Percentiles rank a stretch among this genome's conserved stretches.
These are phyloP conservation scores for Stylosanthes scabra DNA, from an alignment of 331 rosid species.

Conservation along the genomic window DNA sequence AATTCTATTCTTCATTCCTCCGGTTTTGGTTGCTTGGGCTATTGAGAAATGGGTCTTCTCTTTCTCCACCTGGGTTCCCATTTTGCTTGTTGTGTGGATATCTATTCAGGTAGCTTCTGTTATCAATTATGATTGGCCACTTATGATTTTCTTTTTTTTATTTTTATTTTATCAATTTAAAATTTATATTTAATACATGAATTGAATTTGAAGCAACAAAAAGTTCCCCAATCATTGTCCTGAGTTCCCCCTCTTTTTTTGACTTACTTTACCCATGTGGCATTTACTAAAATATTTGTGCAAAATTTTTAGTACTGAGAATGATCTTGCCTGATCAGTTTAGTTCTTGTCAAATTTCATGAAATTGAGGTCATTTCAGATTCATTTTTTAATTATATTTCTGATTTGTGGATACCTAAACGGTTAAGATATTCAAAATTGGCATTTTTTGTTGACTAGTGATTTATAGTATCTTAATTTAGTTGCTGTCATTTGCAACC, in stretches of 20 bases:
- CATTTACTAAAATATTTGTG: neutral
- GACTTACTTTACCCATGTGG: neutral
- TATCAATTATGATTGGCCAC: neutral
- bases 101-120: constrained; percentile 65
- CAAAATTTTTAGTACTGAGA: neutral
- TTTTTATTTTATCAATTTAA: neutral
- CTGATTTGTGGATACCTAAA: neutral
- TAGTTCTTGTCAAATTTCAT: neutral
- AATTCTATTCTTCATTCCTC: constrained; percentile 66
- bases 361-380: constrained; percentile 21
- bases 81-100: constrained; percentile 81
- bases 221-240: neutral
- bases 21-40: constrained; percentile 74
- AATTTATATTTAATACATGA: neutral
- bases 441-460: neutral
- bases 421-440: neutral
- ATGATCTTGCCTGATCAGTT: constrained; percentile 12
- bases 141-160: neutral
- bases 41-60: constrained; percentile 92
- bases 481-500: neutral
- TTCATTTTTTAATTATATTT: neutral
- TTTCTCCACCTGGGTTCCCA: constrained; percentile 88
- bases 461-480: neutral
- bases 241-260: constrained; percentile 5
- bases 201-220: neutral